These are phyloP conservation scores for Ogataea angusta DNA, from an alignment of 805 yeast species.

Conservation along the genomic window DNA sequence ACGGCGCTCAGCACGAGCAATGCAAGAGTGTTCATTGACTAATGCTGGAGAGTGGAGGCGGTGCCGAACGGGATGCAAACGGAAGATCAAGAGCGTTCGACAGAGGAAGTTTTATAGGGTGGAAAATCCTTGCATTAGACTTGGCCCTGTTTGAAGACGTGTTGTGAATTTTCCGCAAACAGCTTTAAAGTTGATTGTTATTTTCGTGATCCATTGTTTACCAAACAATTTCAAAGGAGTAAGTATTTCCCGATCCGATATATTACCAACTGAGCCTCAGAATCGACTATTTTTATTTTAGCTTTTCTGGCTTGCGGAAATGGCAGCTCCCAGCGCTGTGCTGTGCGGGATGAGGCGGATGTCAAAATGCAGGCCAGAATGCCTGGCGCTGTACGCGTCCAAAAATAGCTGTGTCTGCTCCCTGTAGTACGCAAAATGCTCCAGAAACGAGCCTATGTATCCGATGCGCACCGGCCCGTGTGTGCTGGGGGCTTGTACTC, in stretches of 20 bases:
- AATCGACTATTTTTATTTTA: neutral
- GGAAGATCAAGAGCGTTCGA: no score
- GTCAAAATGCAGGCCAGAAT: neutral
- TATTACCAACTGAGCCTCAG: conserved; percentile 3
- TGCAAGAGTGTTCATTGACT: neutral
- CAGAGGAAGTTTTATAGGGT: neutral
- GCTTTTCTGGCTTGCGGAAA: conserved; percentile 4
- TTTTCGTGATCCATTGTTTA: neutral
- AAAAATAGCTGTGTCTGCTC: conserved; percentile 28
- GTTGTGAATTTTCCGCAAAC: conserved; percentile 9
- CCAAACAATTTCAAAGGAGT: conserved; percentile 3
- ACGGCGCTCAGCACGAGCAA: conserved; percentile 1
- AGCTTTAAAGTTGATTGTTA: neutral
- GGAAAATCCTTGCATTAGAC: conserved; percentile 4
- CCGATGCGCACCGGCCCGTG: conserved; percentile 35
- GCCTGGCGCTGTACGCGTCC: conserved; percentile 1
- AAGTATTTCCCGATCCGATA: conserved; percentile 2
- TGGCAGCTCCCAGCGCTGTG: conserved; percentile 17
- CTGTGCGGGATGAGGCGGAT: conserved; percentile 10
- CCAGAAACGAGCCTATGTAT: conserved; percentile 51
- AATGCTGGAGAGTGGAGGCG: no score
- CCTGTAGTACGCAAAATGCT: conserved; percentile 41
- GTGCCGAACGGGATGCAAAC: no score
- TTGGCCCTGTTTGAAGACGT: conserved; percentile 1
- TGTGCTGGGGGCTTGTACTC: neutral